Conservation (phyloP, 2,329 filamentous ascomycete species). For the Xylaria sp. region DNA sequence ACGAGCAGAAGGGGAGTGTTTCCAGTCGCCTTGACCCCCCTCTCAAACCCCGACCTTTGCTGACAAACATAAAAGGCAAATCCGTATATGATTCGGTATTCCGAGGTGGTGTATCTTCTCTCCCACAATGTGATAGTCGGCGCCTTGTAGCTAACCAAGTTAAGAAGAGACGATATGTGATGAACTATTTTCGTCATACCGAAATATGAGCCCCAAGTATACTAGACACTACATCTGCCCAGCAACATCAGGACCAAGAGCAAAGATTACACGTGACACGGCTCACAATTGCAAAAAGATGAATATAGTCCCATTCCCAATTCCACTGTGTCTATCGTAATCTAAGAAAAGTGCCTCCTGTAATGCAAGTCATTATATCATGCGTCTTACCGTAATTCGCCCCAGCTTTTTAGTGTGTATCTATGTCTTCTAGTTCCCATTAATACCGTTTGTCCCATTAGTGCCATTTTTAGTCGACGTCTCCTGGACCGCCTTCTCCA, state of each 20-base stretch:
- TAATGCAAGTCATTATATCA: conserved; percentile 12
- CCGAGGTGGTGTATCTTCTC: too few relatives aligned
- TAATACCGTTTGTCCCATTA: conserved; percentile 29
- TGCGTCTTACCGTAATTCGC: neutral
- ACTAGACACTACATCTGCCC: neutral
- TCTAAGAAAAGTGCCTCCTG: neutral
- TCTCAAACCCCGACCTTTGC: too few relatives aligned
- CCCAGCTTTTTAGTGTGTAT: conserved; percentile 8
- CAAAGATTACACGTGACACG: neutral
- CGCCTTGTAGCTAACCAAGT: too few relatives aligned
- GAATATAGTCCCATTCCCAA: neutral
- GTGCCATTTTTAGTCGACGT: conserved; percentile 21
- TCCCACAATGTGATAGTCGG: too few relatives aligned
- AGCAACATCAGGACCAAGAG: too few relatives aligned
- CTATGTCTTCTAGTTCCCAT: conserved; percentile 24
- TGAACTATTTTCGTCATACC: too few relatives aligned
- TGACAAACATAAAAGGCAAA: too few relatives aligned
- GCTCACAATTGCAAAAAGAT: neutral
- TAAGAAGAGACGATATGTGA: too few relatives aligned
- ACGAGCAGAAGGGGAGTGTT: too few relatives aligned
- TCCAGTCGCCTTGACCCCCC: too few relatives aligned
- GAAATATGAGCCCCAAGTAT: too few relatives aligned
- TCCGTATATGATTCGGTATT: too few relatives aligned
- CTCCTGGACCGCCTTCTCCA: conserved; percentile 71
- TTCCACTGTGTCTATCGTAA: neutral